Conservation (phyloP, 805 yeast species). For the Wickerhamomyces ciferrii region DNA sequence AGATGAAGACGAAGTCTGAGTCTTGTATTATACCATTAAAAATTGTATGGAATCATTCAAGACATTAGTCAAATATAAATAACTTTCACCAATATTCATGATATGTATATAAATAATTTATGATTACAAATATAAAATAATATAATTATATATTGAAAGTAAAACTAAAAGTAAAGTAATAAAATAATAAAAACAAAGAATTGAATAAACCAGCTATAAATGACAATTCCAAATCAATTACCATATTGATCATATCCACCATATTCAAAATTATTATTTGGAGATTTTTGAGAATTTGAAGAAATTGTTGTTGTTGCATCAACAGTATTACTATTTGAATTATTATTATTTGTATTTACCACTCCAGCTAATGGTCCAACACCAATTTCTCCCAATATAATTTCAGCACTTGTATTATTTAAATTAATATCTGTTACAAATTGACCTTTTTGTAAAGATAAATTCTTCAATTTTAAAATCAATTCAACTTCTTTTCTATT, state of each 20-base stretch:
- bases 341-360: slow-evolving; percentile 4
- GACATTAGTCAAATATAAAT: no score
- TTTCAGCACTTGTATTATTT: slow-evolving; percentile 72
- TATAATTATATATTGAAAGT: no score
- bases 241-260: slow-evolving; percentile 34
- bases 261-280: slow-evolving; percentile 29
- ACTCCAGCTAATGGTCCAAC: slow-evolving; percentile 70
- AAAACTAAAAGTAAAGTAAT: no score
- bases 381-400: slow-evolving; percentile 70
- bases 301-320: background rate
- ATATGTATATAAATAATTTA: no score
- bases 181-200: background rate
- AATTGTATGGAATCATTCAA: no score
- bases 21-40: no score
- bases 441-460: slow-evolving; percentile 40
- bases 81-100: no score
- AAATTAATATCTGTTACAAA: slow-evolving; percentile 38
- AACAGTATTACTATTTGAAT: background rate
- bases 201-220: no score
- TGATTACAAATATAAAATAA: no score
- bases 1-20: no score
- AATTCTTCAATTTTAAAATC: slow-evolving; percentile 49
- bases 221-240: slow-evolving; percentile 6
- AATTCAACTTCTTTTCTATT: slow-evolving; percentile 78
- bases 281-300: slow-evolving; percentile 9